Evolutionary conservation across 768 basidiomycete genomes (phyloP).

Genomic region (Gymnopilus junonius): DNA sequence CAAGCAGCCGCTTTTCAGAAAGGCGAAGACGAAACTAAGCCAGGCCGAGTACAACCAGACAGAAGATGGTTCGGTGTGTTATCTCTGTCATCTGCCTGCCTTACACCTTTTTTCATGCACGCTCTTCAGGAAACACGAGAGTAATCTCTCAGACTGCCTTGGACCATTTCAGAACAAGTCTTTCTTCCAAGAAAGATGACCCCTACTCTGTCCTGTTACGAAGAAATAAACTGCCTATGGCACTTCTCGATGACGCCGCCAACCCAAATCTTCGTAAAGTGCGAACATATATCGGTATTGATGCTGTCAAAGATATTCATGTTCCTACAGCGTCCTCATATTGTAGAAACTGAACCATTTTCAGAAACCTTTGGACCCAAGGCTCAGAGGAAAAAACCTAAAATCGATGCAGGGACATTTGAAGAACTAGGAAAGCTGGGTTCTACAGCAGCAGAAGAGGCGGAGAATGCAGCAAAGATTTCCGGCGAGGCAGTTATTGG

Average conservation of each 20-base stretch:
- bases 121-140: constrained; percentile 84
- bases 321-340: constrained; percentile 74
- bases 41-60: constrained; percentile 94
- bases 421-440: constrained; percentile 83
- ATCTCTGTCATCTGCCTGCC: neutral
- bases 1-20: constrained; percentile 96
- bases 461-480: constrained; percentile 45
- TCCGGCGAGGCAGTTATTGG: constrained; percentile 50
- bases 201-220: constrained; percentile 95
- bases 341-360: constrained; percentile 96
- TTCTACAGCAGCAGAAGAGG: constrained; percentile 57
- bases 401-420: constrained; percentile 87
- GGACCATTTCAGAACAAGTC: constrained; percentile 93
- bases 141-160: constrained; percentile 96
- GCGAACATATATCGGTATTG: constrained; percentile 26
- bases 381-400: constrained; percentile 90
- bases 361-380: constrained; percentile 94
- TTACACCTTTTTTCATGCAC: constrained; percentile 1
- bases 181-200: constrained; percentile 84
- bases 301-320: neutral
- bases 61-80: constrained; percentile 94
- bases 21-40: constrained; percentile 88
- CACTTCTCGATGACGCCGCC: constrained; percentile 86
- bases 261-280: constrained; percentile 83
- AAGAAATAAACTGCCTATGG: constrained; percentile 97